phyloP scores from a whole-genome alignment of 1,284 basidiomycete species.

The Ganoderma resinaceum region DNA sequence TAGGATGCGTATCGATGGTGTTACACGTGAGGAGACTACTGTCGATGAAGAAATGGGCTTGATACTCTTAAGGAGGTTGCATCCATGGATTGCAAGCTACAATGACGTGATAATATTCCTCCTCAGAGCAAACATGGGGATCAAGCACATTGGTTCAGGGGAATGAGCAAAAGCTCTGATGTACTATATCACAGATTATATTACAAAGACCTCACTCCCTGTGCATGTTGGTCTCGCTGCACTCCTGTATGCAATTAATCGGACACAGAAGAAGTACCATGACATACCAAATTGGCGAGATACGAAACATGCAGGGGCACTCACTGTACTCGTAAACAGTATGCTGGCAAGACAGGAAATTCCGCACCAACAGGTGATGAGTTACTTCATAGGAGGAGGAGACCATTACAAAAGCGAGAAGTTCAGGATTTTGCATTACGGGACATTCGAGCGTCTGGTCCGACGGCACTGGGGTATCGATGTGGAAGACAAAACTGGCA shows the following conservation, averaged over 20 bases:
- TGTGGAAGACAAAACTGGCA: too few relatives aligned
- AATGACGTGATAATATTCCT: background rate
- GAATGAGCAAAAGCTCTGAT: background rate
- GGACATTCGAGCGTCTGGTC: background rate
- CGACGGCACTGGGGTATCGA: too few relatives aligned
- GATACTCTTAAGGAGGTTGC: background rate
- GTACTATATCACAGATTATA: background rate
- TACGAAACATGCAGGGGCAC: background rate
- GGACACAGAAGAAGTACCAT: background rate
- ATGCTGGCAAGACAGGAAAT: background rate
- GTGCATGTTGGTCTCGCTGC: background rate
- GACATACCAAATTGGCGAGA: background rate
- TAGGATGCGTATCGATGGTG: background rate
- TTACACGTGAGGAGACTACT: background rate
- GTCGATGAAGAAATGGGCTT: background rate
- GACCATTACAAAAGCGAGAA: background rate
- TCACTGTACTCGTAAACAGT: background rate
- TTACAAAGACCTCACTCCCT: background rate
- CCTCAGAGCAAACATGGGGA: background rate
- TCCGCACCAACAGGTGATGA: background rate
- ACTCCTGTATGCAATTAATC: background rate
- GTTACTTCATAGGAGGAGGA: background rate
- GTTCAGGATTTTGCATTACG: background rate
- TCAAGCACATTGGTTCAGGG: background rate
- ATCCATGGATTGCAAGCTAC: background rate